Evolutionary conservation across 331 rosid species (phyloP), one percentile per base, ranked within the genome.

Genomic region (Malus hybrid): DNA sequence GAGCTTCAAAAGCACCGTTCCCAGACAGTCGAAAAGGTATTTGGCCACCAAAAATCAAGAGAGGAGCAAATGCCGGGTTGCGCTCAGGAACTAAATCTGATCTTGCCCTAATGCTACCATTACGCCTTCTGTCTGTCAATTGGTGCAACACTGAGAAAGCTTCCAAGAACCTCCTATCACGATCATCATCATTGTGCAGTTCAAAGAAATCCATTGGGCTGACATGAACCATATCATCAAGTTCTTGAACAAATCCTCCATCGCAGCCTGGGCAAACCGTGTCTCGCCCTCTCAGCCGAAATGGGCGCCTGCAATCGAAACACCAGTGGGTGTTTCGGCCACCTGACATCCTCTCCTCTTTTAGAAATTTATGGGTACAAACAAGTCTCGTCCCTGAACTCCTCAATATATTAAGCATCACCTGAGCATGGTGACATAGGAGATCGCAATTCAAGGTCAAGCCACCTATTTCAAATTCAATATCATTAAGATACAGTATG

Each of bases 1-100:
- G 80, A 60, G 93, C 89, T 76, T 91, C 93, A 65, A 91, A 54
- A 50, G 85, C 86, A 46, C 86, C 86, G 62, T 87, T 83, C 76
- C 90, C 87, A 27, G 91, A 85, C 77, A 87, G 71, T 66, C 89
- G 84, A 57, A 83, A 62, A 13, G 97, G 93, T 67, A 87, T 78
- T 66, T 89, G 89, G 56, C 96, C 96, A 56, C 96, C 92, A 80
- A 87, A 89, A 63, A 91, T 85, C 79, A 91, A 80, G 78, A 89
- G 69, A 71, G 89, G 93, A 71, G 86, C 82, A 73, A 84, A 76
- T 27, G 85, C 84, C 2, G 86, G 83, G 80, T 66, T 19, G 61
- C 83, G 86, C 65, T 87, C 89, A 16, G 91, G 81, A 73, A 73
- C 70, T 73, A 82, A 70, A 83, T 80, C 91, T 18, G 88, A 67